Base-by-base conservation (phyloP, 768 basidiomycete genomes). In the Sarcodon aspratus region DNA sequence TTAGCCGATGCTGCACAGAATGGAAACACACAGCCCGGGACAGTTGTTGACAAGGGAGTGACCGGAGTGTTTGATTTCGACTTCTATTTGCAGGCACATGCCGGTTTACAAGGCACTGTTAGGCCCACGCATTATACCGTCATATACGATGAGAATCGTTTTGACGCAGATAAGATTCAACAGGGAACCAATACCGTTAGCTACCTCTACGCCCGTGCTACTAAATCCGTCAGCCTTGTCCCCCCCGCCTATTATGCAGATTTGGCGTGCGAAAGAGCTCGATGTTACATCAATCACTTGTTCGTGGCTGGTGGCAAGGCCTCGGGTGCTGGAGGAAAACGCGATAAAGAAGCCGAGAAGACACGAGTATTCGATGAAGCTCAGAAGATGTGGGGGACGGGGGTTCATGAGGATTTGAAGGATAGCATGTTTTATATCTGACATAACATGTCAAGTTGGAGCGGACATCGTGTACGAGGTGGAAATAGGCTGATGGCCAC, bases 241-340 rank as follows among this genome's bases (percentile, higher is more conserved):
- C 86, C 88, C 0, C 74, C 86, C 0, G 86, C 86, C 0, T 87
- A 87, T 58, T 88, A 87, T 55, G 82, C 85, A 7, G 86, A 90
- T 63, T 63, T 90, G 46, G 88, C 85, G 1, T 89, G 86, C 60
- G 87, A 91, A 63, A 69, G 88, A 9, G 88, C 82, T 0, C 66
- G 87, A 35, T 82, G 72, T 58, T 91, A 88, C 57, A 54, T 91
- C 36, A 85, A 88, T 52, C 79, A 82, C 1, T 80, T 87, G 46
- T 61, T 90, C 60, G 74, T 66, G 44, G 44, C 54, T 35, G 62
- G 70, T 3, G 75, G 76, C 1, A 57, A 57, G 17, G 58, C 54
- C 37, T 53, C 54, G 66, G 49, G 63, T 52, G 50, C 63, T 47
- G 50, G 62, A 60, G n/a, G 68, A 66, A 49, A 44, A 48, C 46